Conservation (phyloP, 179 eudicot genomes). For the Spinacia oleracea region DNA sequence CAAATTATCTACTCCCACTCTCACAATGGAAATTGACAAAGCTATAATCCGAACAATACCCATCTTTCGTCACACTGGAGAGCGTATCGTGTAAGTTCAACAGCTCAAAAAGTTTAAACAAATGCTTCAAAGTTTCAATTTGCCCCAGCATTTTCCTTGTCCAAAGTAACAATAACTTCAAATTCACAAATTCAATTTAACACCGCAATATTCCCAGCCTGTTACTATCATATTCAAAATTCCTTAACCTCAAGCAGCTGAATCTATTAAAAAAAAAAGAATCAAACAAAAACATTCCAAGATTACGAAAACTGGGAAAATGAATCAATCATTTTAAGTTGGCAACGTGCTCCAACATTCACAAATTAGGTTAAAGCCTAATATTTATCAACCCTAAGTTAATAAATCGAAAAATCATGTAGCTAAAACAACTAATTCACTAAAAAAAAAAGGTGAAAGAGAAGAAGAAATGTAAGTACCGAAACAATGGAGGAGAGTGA, state of each 20-base stretch:
- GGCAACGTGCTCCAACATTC: background rate
- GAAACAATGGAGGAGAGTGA: slow-evolving; percentile 21
- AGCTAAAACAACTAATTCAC: background rate
- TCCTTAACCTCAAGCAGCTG: background rate
- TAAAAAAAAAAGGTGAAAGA: background rate
- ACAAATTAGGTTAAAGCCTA: background rate
- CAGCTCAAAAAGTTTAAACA: no score
- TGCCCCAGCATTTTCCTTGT: background rate
- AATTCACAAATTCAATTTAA: background rate
- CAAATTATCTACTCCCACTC: background rate
- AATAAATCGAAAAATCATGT: background rate
- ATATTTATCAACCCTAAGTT: background rate
- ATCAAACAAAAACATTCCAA: background rate
- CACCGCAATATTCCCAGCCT: background rate
- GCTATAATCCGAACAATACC: background rate
- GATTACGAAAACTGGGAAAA: background rate
- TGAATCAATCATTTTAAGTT: no score
- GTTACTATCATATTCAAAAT: background rate
- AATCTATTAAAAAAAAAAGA: background rate
- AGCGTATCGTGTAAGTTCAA: background rate
- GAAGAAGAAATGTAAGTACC: slow-evolving; percentile 5
- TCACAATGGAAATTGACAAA: background rate
- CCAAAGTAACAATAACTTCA: background rate
- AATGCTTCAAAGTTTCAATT: background rate
- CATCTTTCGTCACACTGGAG: background rate